Evolutionary conservation across 345 rosid genomes (phyloP).

Genomic region (Brassica carinata): DNA sequence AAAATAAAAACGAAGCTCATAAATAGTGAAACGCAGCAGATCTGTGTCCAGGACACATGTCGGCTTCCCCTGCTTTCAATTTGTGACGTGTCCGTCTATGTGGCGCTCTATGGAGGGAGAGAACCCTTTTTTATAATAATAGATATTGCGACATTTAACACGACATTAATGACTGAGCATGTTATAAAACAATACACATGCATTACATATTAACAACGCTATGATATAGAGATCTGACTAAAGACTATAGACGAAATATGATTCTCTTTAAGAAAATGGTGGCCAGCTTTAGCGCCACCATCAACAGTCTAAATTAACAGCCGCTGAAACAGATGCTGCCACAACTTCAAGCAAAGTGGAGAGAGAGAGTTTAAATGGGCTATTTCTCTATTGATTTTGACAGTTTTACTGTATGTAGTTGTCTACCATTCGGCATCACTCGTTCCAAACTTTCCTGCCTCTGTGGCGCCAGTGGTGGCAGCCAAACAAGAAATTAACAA

Average conservation of each 20-base stretch:
- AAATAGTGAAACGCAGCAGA: no score
- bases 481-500: neutral
- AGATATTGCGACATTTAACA: no score
- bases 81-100: no score
- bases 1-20: no score
- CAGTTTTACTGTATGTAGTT: neutral
- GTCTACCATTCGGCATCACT: constrained; percentile 6
- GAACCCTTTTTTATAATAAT: no score
- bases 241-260: neutral
- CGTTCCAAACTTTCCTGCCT: constrained; percentile 17
- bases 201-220: neutral
- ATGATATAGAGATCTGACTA: no score
- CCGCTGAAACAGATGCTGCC: neutral
- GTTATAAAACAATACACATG: neutral
- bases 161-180: neutral
- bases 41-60: no score
- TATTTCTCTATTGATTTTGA: neutral
- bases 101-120: no score
- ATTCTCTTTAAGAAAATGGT: neutral
- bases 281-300: neutral
- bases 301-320: neutral
- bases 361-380: neutral
- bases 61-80: no score
- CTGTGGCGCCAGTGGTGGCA: constrained; percentile 3
- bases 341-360: constrained; percentile 10